phyloP scores from a whole-genome alignment of 106 monocot species.

The Gastrodia elata region DNA sequence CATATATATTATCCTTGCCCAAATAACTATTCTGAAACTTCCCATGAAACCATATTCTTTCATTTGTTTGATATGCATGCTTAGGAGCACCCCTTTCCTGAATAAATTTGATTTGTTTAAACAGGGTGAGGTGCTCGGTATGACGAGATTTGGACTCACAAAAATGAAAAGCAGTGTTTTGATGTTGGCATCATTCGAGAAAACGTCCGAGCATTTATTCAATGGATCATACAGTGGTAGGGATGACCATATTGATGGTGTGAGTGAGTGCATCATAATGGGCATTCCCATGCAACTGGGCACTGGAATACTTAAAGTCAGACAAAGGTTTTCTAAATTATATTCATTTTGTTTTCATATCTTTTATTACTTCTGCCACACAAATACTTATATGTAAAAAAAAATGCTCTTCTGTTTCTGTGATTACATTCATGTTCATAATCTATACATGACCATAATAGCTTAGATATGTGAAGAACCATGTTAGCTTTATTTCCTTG shows the following conservation, averaged over 20 bases:
- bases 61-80: not conserved
- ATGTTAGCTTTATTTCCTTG: not conserved
- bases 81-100: not conserved
- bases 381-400: no score
- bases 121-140: conserved; percentile 93
- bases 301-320: conserved; percentile 89
- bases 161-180: conserved; percentile 97
- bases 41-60: not conserved
- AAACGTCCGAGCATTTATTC: conserved; percentile 81
- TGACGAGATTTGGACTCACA: conserved; percentile 78
- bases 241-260: conserved; percentile 84
- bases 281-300: conserved; percentile 92
- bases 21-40: not conserved
- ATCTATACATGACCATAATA: not conserved
- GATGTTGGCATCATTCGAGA: conserved; percentile 96
- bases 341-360: no score
- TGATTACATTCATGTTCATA: no score
- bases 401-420: no score
- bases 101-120: not conserved
- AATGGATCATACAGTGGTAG: conserved; percentile 79
- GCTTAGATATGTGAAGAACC: not conserved
- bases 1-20: not conserved
- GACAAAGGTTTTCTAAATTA: conserved; percentile 56
- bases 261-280: conserved; percentile 93
- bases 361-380: no score